Evolutionary conservation across 306 rosid genomes (phyloP), one percentile per base, ranked within the genome.

Genomic region (Ziziphus jujuba): DNA sequence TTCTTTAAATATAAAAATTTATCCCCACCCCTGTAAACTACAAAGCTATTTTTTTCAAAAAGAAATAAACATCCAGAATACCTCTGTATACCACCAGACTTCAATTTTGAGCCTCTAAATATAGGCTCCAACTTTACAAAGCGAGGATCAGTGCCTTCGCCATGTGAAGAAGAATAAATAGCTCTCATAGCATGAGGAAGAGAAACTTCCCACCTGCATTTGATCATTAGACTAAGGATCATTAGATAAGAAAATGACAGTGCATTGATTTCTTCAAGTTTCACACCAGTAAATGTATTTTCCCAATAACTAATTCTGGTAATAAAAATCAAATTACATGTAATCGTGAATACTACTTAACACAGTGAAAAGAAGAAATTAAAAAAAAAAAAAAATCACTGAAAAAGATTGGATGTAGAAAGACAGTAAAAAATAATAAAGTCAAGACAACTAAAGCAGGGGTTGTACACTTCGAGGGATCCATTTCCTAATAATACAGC

Each of bases 191-290:
- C 78, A 71, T 61, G 74, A 84, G 96, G 97, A 79, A 79, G 82
- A 74, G 96, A 97, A 79, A 93, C 87, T 75, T 93, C 97, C 99
- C 99, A 93, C 40, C 98, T 93, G 85, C 77, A 81, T 79, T 81
- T 77, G 48, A 65, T 54, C 67, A 59, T 55, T 44, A 69, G 54
- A 66, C 47, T 66, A 65, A 75, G 48, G 55, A 67, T 71, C 59
- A 72, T 36, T 65, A 81, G 71, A 74, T 69, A 47, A 8, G 45
- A 40, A 38, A 40, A 40, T 40, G 45, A 40, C 12, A 40, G 12
- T 40, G 14, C 12, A 9, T 40, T 8, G 12, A 40, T 40, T 40
- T 9, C 45, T 40, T 40, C 45, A 40, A 40, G 45, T 40, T 40
- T 40, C 3, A 12, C 3, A 40, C 45, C 45, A 7, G 15, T 40